A percentile compares a stretch with the other conserved stretches of the same genome.
Evolutionary conservation across 768 basidiomycete species (phyloP).

Genomic region (Boletus sensibilis): DNA sequence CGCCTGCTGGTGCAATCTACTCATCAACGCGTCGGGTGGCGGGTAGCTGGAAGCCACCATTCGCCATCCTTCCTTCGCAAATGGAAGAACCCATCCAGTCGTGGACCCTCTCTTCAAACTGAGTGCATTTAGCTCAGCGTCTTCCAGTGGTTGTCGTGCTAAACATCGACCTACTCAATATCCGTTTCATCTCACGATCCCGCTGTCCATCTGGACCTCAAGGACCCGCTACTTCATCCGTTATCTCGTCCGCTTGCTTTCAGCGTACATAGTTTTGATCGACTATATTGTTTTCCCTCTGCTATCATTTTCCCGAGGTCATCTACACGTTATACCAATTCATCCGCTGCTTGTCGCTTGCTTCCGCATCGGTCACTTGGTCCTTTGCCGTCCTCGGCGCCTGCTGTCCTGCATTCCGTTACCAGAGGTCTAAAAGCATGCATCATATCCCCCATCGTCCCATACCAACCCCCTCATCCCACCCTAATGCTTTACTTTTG

Average conservation of each 20-base stretch:
- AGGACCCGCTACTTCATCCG: slow-evolving; percentile 1
- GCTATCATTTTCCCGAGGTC: slow-evolving; percentile 7
- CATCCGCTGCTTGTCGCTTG: neutral
- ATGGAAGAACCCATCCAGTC: slow-evolving; percentile 33
- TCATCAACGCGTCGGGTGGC: slow-evolving; percentile 54
- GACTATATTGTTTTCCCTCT: slow-evolving; percentile 11
- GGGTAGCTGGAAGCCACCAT: slow-evolving; percentile 46
- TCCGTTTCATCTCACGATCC: slow-evolving; percentile 7
- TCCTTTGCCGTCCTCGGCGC: neutral
- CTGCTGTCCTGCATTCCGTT: neutral
- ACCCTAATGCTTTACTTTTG: slow-evolving; percentile 12
- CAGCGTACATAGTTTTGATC: slow-evolving; percentile 25
- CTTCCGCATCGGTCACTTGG: neutral
- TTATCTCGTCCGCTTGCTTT: slow-evolving; percentile 19
- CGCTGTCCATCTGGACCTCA: slow-evolving; percentile 4
- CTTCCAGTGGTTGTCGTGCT: too few relatives aligned
- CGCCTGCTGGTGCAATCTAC: slow-evolving; percentile 53
- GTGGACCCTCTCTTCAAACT: slow-evolving; percentile 26
- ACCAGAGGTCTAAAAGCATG: neutral
- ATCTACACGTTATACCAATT: neutral
- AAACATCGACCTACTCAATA: slow-evolving; percentile 12
- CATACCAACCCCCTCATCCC: too few relatives aligned
- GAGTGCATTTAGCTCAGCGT: neutral
- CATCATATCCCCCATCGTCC: neutral
- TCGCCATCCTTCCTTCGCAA: slow-evolving; percentile 17